Base-by-base conservation (phyloP, 75 land plant species). In the Pinus tabuliformis region DNA sequence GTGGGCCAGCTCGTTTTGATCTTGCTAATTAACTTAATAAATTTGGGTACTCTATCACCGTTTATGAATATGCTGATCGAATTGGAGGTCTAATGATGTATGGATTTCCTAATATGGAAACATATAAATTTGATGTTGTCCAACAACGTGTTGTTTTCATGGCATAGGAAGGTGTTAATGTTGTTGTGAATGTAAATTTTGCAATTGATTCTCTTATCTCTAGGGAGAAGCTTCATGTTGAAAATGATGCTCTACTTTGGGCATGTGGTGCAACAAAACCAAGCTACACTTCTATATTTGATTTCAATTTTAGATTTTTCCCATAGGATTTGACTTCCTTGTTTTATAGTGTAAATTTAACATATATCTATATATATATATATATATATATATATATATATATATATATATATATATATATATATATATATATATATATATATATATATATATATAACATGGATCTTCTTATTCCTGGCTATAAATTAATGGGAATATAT, bases 71-170 rank as follows among this genome's bases (percentile, higher is more conserved):
- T 37, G 80, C 93, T 57, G 99, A 97, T 73, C 78, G 99, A 97
- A 30, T 30, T 30, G 30, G 30, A 30, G 30, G 30, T 30, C 30
- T 30, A 1, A 30, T 30, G 30, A 30, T 97, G 95, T 97, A 97
- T 81, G 99, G 99, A 20, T 98, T 97, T 42, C 98, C 98, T 14
- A 97, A 97, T 78, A 97, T 97, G 99, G 95, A 97, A 81, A 77
- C 99, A 58, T 95, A 97, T 84, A 97, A 97, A 75, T 70, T 87
- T 20, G 90, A 97, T 64, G 75, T 97, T 49, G 98, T 97, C 56
- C 95, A 97, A 70, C 79, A 98, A 28, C 88, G 98, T 36, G 98
- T 95, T 9, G 78, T 95, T 73, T 87, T 97, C 22, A 97, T 97
- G 99, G 88, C 88, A 26, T 76, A 81, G 62, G 99, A 97, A 85